Evolutionary conservation across 2,329 filamentous ascomycete species (phyloP), one percentile per base, ranked within the genome.

Genomic region (Colletotrichum viniferum): DNA sequence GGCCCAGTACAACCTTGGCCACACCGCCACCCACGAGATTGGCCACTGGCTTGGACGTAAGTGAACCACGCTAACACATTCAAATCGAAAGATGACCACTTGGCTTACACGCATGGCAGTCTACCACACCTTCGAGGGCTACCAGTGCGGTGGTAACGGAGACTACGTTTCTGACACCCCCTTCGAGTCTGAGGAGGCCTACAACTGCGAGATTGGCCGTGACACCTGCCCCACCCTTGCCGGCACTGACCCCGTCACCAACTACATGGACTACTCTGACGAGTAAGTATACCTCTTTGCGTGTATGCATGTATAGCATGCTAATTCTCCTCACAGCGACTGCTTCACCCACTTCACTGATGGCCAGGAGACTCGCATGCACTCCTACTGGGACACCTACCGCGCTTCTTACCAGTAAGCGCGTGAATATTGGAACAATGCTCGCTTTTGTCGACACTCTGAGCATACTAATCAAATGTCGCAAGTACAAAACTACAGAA

Each of bases 121-220:
- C n/a, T 83, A 83, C 78, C 87, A 89, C 81, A 88, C 87, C 60
- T 89, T 89, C 79, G 79, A 88, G 76, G 87, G 85, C 36, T 73
- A 75, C 69, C 86, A 84, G 76, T 85, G 84, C 78, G 77, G 32
- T 16, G 79, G 81, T 5, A 77, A 74, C 65, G 86, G 85, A 38
- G 87, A 88, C 78, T 80, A 77, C 55, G 80, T 88, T 18, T 77
- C 78, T 65, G 86, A 88, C 74, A 88, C 86, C 14, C 85, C 86
- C 32, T 81, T 84, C 21, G 80, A 86, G 79, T 77, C 78, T 80
- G 82, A 77, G 36, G 69, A 80, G 34, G 79, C 81, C 32, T 78
- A 74, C 30, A 84, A 85, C 18, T 87, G 86, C 80, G 83, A 84
- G 43, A 72, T 76, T 18, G 81, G 80, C 12, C 82, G 82, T 65